Base-by-base conservation (phyloP, 805 yeast species). In the Ogataea minuta region DNA sequence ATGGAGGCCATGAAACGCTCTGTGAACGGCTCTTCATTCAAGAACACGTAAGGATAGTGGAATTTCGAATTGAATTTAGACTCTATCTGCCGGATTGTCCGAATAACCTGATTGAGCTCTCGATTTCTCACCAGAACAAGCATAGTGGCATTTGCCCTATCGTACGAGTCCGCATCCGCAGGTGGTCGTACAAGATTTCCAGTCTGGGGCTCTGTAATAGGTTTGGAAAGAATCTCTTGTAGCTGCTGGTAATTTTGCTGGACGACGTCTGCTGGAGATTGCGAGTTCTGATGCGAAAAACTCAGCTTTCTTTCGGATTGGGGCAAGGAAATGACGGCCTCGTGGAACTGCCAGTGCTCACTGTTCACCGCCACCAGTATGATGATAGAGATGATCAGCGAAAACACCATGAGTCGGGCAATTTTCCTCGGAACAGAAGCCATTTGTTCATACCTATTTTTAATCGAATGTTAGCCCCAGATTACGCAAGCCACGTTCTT, bases 21-120 rank as follows among this genome's bases (percentile, higher is more conserved):
- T 1, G 76, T 62, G 56, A 87, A 87, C 4, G 79, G 79, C 39
- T 64, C 67, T 53, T 88, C 95, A 54, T 86, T 87, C 27, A 87
- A 56, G 43, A 87, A 83, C 2, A 86, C 85, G 65, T 87, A 87
- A 0, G 95, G 95, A 56, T 87, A 87, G 34, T 74, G 71, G 60
- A 80, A 87, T 52, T 84, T 83, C 17, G 61, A 45, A 56, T 87
- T 87, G 66, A 86, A 87, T 2, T 64, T 70, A 17, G 57, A 57
- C 54, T 87, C 95, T 25, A 88, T 72, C 46, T 72, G 76, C 39
- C 55, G 56, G 45, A 88, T 77, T 1, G 95, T 74, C 9, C 51
- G 46, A 1, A 75, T 52, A 8, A 86, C 67, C 1, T 60, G 69
- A 0, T 49, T 49, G 13, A 72, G 54, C 52, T 87, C 95, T 6